Evolutionary conservation across 2,329 filamentous ascomycete genomes (phyloP), one percentile per base, ranked within the genome.

Genomic region (Elsinoe batatas): DNA sequence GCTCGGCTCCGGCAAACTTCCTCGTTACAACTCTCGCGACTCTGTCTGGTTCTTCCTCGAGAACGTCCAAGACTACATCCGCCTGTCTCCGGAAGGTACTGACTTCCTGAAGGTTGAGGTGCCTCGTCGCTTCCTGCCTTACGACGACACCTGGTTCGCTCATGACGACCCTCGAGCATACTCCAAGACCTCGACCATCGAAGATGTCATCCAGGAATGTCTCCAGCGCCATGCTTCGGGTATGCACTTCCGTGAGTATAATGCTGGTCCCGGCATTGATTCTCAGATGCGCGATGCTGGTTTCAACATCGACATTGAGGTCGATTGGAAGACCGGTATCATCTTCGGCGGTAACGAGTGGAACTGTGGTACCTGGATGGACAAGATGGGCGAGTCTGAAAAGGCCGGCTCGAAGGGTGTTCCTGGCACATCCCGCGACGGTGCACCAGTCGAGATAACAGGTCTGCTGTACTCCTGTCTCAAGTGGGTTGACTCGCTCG

Each of bases 291-390:
- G 81, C 60, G 79, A 88, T 3, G 85, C 90, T 64, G 93, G 93
- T 0, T 98, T 98, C 76, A 83, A 96, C 65, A 88, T 95, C 61
- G 84, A 93, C 58, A 85, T 97, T 62, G 81, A 87, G 58, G 88
- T 95, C 10, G 91, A 98, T 68, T 97, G 91, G 91, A 75, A 80
- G 32, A 93, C 83, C 4, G 94, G 93, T 18, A 80, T 98, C 60
- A 84, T 98, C 57, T 95, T 94, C 65, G 93, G 94, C 56, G 93
- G 94, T 33, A 97, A 88, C 65, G 91, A 96, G 67, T 79, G 75
- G 72, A 98, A 98, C 71, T 98, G 94, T 64, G 93, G 93, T 53
- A 98, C 93, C 1, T 98, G 93, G 93, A 96, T 96, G 90, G 93
- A 98, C 77, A 98, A 98, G 79, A 98, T 98, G 93, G 93, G 93